Evolutionary conservation across 1,139 yeast species (phyloP).

Genomic region (Pichia sp.): DNA sequence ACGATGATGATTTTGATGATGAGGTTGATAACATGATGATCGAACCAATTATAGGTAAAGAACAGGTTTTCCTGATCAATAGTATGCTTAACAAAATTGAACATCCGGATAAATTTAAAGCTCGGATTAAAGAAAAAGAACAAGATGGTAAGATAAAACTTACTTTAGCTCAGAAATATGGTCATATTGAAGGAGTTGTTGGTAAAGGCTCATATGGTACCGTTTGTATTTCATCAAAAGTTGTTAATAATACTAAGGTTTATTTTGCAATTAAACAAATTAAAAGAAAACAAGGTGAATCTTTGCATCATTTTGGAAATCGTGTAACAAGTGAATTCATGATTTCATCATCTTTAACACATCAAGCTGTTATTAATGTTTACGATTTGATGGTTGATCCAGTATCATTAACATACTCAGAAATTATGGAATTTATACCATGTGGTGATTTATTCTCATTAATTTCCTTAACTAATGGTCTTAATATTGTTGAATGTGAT

Average conservation of each 20-base stretch:
- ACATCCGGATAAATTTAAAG: conserved; percentile 26
- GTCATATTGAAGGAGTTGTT: conserved; percentile 53
- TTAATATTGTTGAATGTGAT: conserved; percentile 56
- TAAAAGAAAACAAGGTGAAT: conserved; percentile 45
- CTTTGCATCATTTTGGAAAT: conserved; percentile 54
- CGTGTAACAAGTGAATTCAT: conserved; percentile 73
- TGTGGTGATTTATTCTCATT: conserved; percentile 65
- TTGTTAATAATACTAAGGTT: conserved; percentile 31
- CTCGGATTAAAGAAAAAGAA: conserved; percentile 20
- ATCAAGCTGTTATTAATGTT: conserved; percentile 63
- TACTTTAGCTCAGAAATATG: conserved; percentile 43
- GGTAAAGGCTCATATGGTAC: conserved; percentile 71
- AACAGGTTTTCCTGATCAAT: conserved; percentile 47
- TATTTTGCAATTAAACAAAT: conserved; percentile 69
- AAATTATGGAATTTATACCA: conserved; percentile 72
- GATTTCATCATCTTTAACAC: conserved; percentile 63
- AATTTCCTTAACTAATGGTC: conserved; percentile 31
- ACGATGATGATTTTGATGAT: conserved; percentile 29
- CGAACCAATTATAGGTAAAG: conserved; percentile 53
- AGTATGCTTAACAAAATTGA: conserved; percentile 40
- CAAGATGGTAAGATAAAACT: conserved; percentile 22
- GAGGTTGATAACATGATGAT: conserved; percentile 33
- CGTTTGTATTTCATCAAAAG: conserved; percentile 46
- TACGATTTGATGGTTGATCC: conserved; percentile 59
- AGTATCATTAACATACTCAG: conserved; percentile 50